phyloP scores from a whole-genome alignment of 345 rosid genomes.

The Hibiscus trionum region DNA sequence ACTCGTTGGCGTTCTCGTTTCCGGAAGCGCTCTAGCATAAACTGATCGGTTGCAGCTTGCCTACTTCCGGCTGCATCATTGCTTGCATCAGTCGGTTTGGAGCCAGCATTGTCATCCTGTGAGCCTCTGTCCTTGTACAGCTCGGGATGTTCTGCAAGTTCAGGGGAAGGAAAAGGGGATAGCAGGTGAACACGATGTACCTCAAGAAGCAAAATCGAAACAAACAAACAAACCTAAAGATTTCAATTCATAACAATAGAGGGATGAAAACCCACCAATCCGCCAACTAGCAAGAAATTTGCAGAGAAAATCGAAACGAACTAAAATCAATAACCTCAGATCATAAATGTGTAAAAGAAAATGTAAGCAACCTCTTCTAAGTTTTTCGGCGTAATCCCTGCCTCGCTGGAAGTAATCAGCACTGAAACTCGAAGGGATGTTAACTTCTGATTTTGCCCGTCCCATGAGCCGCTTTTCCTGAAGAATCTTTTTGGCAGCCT shows the following conservation, averaged over 20 bases:
- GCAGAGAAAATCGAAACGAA: not conserved
- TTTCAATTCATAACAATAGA: not conserved
- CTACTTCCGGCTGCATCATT: conserved; percentile 55
- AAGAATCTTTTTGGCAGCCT: conserved; percentile 95
- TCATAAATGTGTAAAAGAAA: not conserved
- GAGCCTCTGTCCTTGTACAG: conserved; percentile 59
- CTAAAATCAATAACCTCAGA: not conserved
- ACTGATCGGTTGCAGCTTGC: conserved; percentile 90
- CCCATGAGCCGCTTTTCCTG: conserved; percentile 86
- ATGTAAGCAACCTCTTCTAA: conserved; percentile 62
- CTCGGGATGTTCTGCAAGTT: conserved; percentile 78
- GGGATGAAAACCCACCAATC: not conserved
- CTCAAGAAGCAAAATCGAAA: not conserved
- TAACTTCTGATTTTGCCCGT: conserved; percentile 57
- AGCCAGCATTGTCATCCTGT: conserved; percentile 39
- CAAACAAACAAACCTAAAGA: not conserved
- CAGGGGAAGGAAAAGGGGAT: not conserved
- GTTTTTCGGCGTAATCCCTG: conserved; percentile 85
- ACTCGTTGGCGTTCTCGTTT: conserved; percentile 83
- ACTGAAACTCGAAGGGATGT: conserved; percentile 85
- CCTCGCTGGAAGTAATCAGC: conserved; percentile 95
- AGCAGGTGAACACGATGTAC: not conserved
- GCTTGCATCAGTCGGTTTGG: conserved; percentile 42
- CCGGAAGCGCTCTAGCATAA: conserved; percentile 78
- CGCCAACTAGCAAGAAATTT: not conserved